A percentile compares a stretch with the other conserved stretches of the same genome.
Evolutionary conservation across 108 stramenopile species (phyloP).

Genomic region (Craspedostauros australis): DNA sequence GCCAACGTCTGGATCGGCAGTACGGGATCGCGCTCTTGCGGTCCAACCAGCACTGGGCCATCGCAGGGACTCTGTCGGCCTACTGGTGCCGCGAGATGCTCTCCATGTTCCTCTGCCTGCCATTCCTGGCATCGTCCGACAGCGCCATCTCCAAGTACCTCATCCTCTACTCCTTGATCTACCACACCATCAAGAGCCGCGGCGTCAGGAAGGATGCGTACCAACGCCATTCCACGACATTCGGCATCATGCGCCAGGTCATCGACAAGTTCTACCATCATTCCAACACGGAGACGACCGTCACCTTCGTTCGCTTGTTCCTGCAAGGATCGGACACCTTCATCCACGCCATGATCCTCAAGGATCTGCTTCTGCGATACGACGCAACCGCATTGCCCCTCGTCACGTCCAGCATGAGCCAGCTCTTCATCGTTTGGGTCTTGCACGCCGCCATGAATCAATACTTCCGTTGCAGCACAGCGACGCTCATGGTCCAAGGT

Average conservation of each 20-base stretch:
- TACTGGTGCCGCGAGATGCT: constrained; percentile 41
- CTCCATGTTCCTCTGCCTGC: constrained; percentile 36
- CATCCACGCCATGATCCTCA: constrained; percentile 35
- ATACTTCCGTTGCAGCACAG: constrained; percentile 43
- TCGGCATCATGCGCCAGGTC: constrained; percentile 46
- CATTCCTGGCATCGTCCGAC: constrained; percentile 23
- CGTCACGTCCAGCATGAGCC: constrained; percentile 10
- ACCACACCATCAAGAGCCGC: constrained; percentile 45
- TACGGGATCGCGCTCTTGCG: constrained; percentile 39
- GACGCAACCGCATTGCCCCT: too few species aligned
- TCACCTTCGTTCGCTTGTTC: constrained; percentile 22
- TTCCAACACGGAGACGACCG: constrained; percentile 9
- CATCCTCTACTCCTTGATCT: constrained; percentile 36
- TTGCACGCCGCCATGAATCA: constrained; percentile 50
- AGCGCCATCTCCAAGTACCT: constrained; percentile 35
- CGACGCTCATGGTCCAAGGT: constrained; percentile 30
- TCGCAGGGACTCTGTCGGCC: constrained; percentile 39
- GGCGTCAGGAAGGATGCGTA: constrained; percentile 38
- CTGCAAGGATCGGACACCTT: constrained; percentile 39
- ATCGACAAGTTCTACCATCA: constrained; percentile 44
- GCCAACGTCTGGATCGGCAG: constrained; percentile 42
- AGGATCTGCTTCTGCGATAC: constrained; percentile 23
- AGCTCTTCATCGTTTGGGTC: constrained; percentile 35
- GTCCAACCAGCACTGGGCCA: constrained; percentile 40
- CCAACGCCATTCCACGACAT: constrained; percentile 17